Percentiles rank a stretch among this genome's conserved stretches.
phyloP scores from a whole-genome alignment of 306 rosid genomes.

The Ormosia semicastrata region DNA sequence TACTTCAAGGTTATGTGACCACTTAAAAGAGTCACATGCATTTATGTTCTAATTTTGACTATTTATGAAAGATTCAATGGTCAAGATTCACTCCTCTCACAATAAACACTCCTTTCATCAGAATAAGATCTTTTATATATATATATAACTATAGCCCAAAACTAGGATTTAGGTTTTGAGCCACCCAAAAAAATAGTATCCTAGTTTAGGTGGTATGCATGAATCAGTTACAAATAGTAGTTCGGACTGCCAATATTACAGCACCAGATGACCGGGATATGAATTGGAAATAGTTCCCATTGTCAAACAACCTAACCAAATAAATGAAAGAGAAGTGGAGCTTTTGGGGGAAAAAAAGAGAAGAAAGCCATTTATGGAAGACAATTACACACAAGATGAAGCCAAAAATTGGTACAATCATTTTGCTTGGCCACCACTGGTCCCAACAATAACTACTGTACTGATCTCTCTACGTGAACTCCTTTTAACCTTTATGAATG shows the following conservation, averaged over 20 bases:
- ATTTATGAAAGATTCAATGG: too few relatives aligned
- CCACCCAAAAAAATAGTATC: too few relatives aligned
- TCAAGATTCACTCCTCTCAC: too few relatives aligned
- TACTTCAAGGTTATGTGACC: too few relatives aligned
- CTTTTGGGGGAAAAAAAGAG: background rate
- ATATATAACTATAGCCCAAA: background rate
- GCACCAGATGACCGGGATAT: background rate
- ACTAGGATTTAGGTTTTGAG: too few relatives aligned
- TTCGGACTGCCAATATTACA: background rate
- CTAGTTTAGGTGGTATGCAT: background rate
- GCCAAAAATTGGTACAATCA: slow-evolving; percentile 29
- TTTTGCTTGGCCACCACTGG: slow-evolving; percentile 37
- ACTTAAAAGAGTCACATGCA: too few relatives aligned
- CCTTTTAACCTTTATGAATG: slow-evolving; percentile 33
- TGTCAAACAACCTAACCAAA: slow-evolving; percentile 20
- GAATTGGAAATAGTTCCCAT: background rate
- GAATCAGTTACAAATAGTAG: slow-evolving; percentile 5
- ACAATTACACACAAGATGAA: slow-evolving; percentile 18
- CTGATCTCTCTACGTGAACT: slow-evolving; percentile 14
- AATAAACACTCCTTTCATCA: too few relatives aligned
- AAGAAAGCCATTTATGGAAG: slow-evolving; percentile 28
- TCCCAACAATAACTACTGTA: slow-evolving; percentile 43
- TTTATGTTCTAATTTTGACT: too few relatives aligned
- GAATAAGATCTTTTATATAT: too few relatives aligned
- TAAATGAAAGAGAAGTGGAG: slow-evolving; percentile 12